phyloP scores from a whole-genome alignment of 2,329 filamentous ascomycete genomes.

The Penicillium sclerotiorum region DNA sequence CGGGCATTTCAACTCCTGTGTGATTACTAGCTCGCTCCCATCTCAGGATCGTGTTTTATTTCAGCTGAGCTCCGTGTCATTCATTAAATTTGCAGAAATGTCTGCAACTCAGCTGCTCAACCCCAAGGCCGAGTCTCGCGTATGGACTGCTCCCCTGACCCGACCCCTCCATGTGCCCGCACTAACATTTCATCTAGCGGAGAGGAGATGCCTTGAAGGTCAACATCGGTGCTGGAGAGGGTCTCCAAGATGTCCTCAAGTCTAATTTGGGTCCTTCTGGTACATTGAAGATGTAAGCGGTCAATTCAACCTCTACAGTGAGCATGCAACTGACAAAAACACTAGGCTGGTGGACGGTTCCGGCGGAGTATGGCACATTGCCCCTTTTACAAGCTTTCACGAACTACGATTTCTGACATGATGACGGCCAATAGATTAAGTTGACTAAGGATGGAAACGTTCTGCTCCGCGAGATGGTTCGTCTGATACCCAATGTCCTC shows the following conservation, averaged over 20 bases:
- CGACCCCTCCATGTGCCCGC: slow-evolving; percentile 30
- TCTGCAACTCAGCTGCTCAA: slow-evolving; percentile 98
- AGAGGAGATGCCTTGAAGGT: slow-evolving; percentile 94
- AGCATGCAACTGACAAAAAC: slow-evolving; percentile 33
- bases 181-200: slow-evolving; percentile 65
- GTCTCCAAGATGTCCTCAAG: slow-evolving; percentile 89
- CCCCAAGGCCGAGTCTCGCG: slow-evolving; percentile 96
- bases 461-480: slow-evolving; percentile 66
- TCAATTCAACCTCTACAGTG: not conserved
- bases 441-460: slow-evolving; percentile 99
- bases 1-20: slow-evolving; percentile 21
- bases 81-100: slow-evolving; percentile 59
- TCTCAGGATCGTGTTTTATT: slow-evolving; percentile 24
- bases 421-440: slow-evolving; percentile 73
- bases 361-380: slow-evolving; percentile 53
- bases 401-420: slow-evolving; percentile 20
- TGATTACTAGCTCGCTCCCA: slow-evolving; percentile 24
- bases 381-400: slow-evolving; percentile 11
- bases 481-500: slow-evolving; percentile 16
- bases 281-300: slow-evolving; percentile 86
- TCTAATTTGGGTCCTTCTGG: slow-evolving; percentile 93
- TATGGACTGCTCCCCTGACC: slow-evolving; percentile 55
- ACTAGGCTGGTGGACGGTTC: slow-evolving; percentile 63
- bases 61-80: slow-evolving; percentile 27
- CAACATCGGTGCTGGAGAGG: slow-evolving; percentile 96